Evolutionary conservation across 2,329 filamentous ascomycete genomes (phyloP).

Genomic region (Scedosporium apiospermum): DNA sequence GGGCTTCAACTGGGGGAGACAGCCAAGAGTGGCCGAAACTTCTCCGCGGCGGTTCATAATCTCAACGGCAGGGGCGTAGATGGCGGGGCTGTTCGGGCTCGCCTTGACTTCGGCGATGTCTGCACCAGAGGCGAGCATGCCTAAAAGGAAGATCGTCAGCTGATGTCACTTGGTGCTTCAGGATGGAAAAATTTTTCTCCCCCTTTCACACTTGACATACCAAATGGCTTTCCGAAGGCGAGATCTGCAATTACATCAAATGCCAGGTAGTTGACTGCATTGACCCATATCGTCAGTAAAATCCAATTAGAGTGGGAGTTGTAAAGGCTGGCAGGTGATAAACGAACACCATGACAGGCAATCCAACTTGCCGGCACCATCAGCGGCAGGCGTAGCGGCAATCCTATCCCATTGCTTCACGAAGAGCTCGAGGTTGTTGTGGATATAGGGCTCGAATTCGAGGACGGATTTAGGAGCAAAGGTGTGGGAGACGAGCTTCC

Average conservation of each 20-base stretch:
- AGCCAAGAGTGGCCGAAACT: slow-evolving; percentile 72
- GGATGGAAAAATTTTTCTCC: no score
- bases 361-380: slow-evolving; percentile 55
- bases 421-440: slow-evolving; percentile 66
- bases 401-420: slow-evolving; percentile 64
- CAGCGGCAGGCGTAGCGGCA: slow-evolving; percentile 31
- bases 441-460: slow-evolving; percentile 86
- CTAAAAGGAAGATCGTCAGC: background rate
- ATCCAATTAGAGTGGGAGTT: background rate
- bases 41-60: slow-evolving; percentile 84
- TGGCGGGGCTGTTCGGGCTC: slow-evolving; percentile 49
- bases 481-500: slow-evolving; percentile 80
- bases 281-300: background rate
- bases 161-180: background rate
- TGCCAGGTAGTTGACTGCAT: slow-evolving; percentile 36
- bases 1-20: slow-evolving; percentile 63
- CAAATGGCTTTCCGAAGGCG: slow-evolving; percentile 41
- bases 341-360: slow-evolving; percentile 58
- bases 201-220: slow-evolving; percentile 39
- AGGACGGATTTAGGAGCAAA: slow-evolving; percentile 73
- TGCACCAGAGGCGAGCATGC: slow-evolving; percentile 52
- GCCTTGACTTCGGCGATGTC: slow-evolving; percentile 67
- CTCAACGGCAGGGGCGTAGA: slow-evolving; percentile 71
- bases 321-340: slow-evolving; percentile 46
- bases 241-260: slow-evolving; percentile 41